Base-by-base conservation (phyloP, 805 yeast species). In the Trichomonascus vanleenenianus region DNA sequence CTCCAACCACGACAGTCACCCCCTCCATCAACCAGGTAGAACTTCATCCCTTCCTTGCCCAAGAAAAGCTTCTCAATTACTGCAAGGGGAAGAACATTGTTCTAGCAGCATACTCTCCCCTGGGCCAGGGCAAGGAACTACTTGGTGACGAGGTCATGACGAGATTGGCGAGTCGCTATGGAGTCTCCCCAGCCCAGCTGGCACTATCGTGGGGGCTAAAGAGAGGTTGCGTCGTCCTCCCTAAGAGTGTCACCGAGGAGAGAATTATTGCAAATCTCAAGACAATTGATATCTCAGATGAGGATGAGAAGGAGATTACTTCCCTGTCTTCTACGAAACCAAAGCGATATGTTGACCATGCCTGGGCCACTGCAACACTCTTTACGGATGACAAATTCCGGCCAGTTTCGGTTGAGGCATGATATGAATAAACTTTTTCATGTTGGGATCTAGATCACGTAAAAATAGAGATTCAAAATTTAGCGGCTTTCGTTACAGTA, bases 1-100 rank as follows among this genome's bases (percentile, higher is more conserved):
- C 65, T 38, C 74, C 73, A 44, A 74, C 65, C 38, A 74, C 73
- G 44, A 74, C 65, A 33, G 61, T 75, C 42, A 72, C 70, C 31
- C 95, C 95, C 4, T 86, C 76, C 10, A 77, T 72, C 36, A 78
- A 81, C 65, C 95, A 86, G 69, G 72, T 84, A 49, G 95, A 86
- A 67, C 64, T 78, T 34, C 94, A 85, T 63, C 87, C 89, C 40
- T 73, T 72, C 50, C 69, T 82, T 47, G 85, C 85, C 39, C 89
- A 84, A 61, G 66, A 62, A 9, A 78, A 79, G 52, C 67, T 85
- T 52, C 57, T 73, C 39, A 71, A 74, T 30, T 81, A 59, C 62
- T 71, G 79, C 62, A 65, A 69, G 45, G 58, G 64, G 30, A 68
- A 83, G 50, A 76, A 71, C 49, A 79, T 82, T 49, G 61, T 69